Evolutionary conservation across 1,284 basidiomycete species (phyloP).

Genomic region (Sutorius eximius): DNA sequence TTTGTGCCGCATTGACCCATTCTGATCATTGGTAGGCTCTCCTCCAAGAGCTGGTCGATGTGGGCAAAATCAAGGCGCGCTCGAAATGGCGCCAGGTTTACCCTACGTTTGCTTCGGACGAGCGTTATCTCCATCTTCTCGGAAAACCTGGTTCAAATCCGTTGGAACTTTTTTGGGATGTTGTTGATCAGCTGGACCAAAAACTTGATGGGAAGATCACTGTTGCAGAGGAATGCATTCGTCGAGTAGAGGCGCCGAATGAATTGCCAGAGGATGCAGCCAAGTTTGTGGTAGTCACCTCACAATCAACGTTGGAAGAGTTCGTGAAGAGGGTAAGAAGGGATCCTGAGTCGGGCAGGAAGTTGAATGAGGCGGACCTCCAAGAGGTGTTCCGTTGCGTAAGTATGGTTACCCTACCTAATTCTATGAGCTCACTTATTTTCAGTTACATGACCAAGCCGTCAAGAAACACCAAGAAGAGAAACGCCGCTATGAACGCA

Average conservation of each 20-base stretch:
- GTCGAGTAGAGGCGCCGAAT: constrained; percentile 42
- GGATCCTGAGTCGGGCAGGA: constrained; percentile 47
- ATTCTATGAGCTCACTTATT: constrained; percentile 6
- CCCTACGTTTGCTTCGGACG: constrained; percentile 72
- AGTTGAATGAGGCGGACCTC: constrained; percentile 55
- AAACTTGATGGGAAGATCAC: constrained; percentile 77
- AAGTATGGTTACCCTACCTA: constrained; percentile 30
- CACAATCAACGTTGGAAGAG: constrained; percentile 61
- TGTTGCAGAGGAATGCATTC: constrained; percentile 61
- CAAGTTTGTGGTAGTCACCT: constrained; percentile 38
- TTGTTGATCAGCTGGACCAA: constrained; percentile 84
- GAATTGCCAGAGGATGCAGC: constrained; percentile 35
- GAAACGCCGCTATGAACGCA: constrained; percentile 77
- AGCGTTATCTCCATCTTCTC: constrained; percentile 82
- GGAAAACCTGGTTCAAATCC: constrained; percentile 93
- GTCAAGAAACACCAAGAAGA: constrained; percentile 79
- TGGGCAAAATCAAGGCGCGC: constrained; percentile 74
- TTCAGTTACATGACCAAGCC: constrained; percentile 69
- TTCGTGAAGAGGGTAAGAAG: constrained; percentile 60
- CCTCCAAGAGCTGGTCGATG: constrained; percentile 65
- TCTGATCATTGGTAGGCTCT: constrained; percentile 51
- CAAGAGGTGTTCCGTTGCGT: constrained; percentile 69
- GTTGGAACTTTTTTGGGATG: constrained; percentile 95
- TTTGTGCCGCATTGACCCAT: neutral
- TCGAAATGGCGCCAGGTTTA: constrained; percentile 92